A percentile compares a stretch with the other conserved stretches of the same genome.
Evolutionary conservation across 1,139 yeast species (phyloP).

Genomic region (Pichia norvegensis): DNA sequence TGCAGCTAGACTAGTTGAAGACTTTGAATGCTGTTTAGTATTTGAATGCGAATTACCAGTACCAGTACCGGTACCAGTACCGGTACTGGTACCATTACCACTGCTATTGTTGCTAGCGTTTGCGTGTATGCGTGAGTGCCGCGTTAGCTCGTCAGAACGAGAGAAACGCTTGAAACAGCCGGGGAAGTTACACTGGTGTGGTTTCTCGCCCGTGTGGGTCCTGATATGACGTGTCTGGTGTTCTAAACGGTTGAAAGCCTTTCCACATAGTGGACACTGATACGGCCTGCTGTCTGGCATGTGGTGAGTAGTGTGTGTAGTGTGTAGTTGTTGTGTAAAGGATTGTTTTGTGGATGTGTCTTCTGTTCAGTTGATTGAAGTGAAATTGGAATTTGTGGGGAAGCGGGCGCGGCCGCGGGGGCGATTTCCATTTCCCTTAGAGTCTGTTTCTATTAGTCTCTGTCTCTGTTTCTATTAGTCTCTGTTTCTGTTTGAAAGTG

Average conservation of each 20-base stretch:
- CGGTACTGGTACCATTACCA: not conserved
- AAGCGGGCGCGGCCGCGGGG: too few species aligned
- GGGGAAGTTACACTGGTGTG: slow-evolving; percentile 82
- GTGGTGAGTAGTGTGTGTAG: not conserved
- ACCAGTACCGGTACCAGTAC: too few species aligned
- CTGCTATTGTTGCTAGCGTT: slow-evolving; percentile 31
- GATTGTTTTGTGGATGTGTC: too few species aligned
- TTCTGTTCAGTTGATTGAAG: too few species aligned
- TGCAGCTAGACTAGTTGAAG: slow-evolving; percentile 8
- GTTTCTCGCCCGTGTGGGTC: slow-evolving; percentile 94
- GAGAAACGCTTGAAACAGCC: slow-evolving; percentile 84
- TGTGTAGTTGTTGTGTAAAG: not conserved
- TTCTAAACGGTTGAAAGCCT: slow-evolving; percentile 86
- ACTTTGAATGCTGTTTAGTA: slow-evolving; percentile 10
- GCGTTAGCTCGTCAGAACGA: slow-evolving; percentile 81
- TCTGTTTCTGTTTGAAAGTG: too few species aligned
- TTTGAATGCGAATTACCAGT: not conserved
- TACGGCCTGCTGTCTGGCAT: slow-evolving; percentile 48
- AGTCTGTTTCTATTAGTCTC: too few species aligned
- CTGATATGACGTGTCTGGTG: slow-evolving; percentile 92
- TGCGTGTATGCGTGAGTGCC: slow-evolving; percentile 82
- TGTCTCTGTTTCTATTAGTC: too few species aligned
- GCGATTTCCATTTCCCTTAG: too few species aligned
- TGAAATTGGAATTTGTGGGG: too few species aligned
- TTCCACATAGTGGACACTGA: slow-evolving; percentile 85